Evolutionary conservation across 352 stramenopile species (phyloP).

Genomic region (Phytophthora constricta): DNA sequence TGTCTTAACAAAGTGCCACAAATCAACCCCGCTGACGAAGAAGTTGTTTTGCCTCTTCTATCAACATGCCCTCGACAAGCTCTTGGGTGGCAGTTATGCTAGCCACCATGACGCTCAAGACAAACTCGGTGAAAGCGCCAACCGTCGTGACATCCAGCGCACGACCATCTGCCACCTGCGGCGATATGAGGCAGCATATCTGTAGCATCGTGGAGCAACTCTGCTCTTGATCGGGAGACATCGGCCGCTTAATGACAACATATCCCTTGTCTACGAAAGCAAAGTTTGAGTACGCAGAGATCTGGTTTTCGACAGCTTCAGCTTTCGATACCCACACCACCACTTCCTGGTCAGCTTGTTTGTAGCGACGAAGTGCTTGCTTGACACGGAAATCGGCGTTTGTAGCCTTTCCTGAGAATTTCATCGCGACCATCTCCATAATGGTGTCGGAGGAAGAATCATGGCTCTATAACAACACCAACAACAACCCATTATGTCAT

Average conservation of each 20-base stretch:
- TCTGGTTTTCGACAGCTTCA: conserved; percentile 43
- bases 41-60: conserved; percentile 26
- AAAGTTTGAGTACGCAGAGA: conserved; percentile 48
- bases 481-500: background rate
- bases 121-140: conserved; percentile 53
- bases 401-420: conserved; percentile 58
- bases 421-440: conserved; percentile 61
- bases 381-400: conserved; percentile 59
- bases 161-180: conserved; percentile 39
- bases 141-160: conserved; percentile 29
- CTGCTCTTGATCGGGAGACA: conserved; percentile 19
- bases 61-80: conserved; percentile 51
- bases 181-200: conserved; percentile 64
- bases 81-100: conserved; percentile 52
- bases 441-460: conserved; percentile 52
- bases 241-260: conserved; percentile 58
- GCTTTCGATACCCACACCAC: conserved; percentile 68
- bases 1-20: background rate
- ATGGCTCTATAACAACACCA: conserved; percentile 29
- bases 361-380: conserved; percentile 60
- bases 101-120: conserved; percentile 47
- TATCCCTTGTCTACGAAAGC: conserved; percentile 68
- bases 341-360: conserved; percentile 58
- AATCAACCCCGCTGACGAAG: conserved; percentile 8
- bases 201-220: conserved; percentile 47